Evolutionary conservation across 345 rosid species (phyloP).

Genomic region (Brassica carinata): DNA sequence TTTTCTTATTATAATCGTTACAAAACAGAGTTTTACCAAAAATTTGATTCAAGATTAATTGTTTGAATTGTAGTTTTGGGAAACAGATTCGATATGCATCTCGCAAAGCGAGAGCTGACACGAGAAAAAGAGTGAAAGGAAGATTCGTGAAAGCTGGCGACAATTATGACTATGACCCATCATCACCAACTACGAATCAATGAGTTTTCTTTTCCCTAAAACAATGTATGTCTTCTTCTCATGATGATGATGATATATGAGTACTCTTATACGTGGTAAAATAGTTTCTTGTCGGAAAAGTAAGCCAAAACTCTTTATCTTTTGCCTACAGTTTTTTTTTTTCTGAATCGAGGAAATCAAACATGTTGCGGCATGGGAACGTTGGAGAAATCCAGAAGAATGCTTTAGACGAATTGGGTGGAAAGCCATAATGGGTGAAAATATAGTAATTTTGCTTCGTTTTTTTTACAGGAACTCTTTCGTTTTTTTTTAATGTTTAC

Average conservation of each 20-base stretch:
- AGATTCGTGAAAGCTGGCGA: no score
- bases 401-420: background rate
- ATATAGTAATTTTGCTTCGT: background rate
- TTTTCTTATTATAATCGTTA: background rate
- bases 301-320: constrained; percentile 1
- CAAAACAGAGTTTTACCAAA: constrained; percentile 11
- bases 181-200: no score
- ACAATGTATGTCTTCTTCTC: constrained; percentile 9
- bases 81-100: constrained; percentile 90
- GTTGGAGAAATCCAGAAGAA: constrained; percentile 24
- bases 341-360: constrained; percentile 32
- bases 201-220: no score
- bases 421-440: constrained; percentile 15
- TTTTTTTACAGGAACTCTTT: background rate
- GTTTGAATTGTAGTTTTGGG: constrained; percentile 55
- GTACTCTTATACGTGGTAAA: background rate
- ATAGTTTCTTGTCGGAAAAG: constrained; percentile 29
- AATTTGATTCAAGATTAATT: background rate
- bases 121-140: constrained; percentile 89
- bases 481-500: background rate
- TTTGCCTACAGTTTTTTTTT: constrained; percentile 15
- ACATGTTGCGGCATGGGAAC: constrained; percentile 32
- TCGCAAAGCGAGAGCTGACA: constrained; percentile 91
- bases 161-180: no score
- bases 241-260: constrained; percentile 12